phyloP scores from a whole-genome alignment of 169 alveolate species.

The Cryptosporidium bovis region DNA sequence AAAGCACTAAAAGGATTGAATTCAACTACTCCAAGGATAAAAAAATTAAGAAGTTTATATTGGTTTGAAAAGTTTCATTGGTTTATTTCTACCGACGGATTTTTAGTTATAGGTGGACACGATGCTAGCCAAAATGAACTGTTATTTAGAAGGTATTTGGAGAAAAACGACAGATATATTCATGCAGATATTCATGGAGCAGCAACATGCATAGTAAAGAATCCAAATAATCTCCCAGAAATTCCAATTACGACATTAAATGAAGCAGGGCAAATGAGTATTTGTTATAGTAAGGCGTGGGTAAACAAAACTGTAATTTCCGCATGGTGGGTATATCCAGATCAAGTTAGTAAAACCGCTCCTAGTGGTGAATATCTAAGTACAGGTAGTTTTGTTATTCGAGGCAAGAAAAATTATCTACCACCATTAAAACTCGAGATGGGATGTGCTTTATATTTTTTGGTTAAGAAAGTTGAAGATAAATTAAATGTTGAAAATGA shows the following conservation, averaged over 20 bases:
- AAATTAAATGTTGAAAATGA: neutral
- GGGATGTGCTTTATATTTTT: constrained; percentile 89
- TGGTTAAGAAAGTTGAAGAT: constrained; percentile 33
- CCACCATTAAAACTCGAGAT: constrained; percentile 92
- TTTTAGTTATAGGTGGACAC: constrained; percentile 89
- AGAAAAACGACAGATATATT: constrained; percentile 91
- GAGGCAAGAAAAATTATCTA: constrained; percentile 95
- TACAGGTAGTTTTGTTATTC: constrained; percentile 94
- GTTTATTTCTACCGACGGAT: constrained; percentile 93
- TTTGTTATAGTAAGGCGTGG: constrained; percentile 95
- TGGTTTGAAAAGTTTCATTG: constrained; percentile 98
- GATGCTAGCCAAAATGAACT: constrained; percentile 95
- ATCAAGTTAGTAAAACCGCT: constrained; percentile 95
- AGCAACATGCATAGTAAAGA: constrained; percentile 94
- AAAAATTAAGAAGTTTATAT: constrained; percentile 87
- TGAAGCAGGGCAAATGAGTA: constrained; percentile 89
- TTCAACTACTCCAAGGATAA: constrained; percentile 62
- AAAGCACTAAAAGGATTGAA: constrained; percentile 73
- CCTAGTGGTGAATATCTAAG: constrained; percentile 94
- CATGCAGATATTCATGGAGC: constrained; percentile 99
- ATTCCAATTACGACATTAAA: constrained; percentile 85
- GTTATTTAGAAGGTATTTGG: constrained; percentile 92
- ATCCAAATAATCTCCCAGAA: constrained; percentile 82
- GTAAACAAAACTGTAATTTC: constrained; percentile 89
- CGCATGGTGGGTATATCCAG: constrained; percentile 97